Evolutionary conservation across 2,329 filamentous ascomycete species (phyloP), one percentile per base, ranked within the genome.

Genomic region (Ceratocystis albifundus): DNA sequence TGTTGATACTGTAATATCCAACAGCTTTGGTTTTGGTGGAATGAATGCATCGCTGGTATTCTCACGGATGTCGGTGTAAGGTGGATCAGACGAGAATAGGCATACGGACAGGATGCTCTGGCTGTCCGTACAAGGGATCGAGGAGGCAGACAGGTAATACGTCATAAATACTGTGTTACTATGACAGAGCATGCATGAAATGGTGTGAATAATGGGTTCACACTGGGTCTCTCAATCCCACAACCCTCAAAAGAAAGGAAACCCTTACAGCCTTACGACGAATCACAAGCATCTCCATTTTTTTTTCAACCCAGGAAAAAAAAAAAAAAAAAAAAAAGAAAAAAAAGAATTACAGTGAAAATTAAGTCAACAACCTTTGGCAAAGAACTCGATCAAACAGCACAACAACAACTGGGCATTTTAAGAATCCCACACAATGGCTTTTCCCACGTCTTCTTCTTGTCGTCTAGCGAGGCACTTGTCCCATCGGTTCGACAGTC

Each of bases 21-120:
- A 99, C 73, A 97, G 93, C 74, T 99, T 99, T 77, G 94, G 94
- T 0, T 99, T 99, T 77, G 94, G 94, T 10, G 94, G 94, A 17
- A 97, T 93, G 0, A 99, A 99, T 77, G 92, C 93, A 53, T 91
- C 86, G 65, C 78, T 99, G 46, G 91, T 91, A 64, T 93, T 97
- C 71, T 81, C 81, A 6, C 63, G 67, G 53, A 12, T 66, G 55
- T 65, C 48, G 48, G 8, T 22, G 22, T 22, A 22, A 28, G 20
- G 32, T 15, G 28, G 22, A 15, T 15, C 22, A 28, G 48, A 15
- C 48, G 48, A 28, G 20, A 15, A 20, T 15, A 22, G 10, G 20
- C 22, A 28, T n/a, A n/a, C n/a, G n/a, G 25, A 25, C 48, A 28
- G 48, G 48, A 22, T 50, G 48, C 20, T 15, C 25, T 53, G 22